phyloP scores from a whole-genome alignment of 1,139 yeast species.

The Trichomonascaceae sp. region DNA sequence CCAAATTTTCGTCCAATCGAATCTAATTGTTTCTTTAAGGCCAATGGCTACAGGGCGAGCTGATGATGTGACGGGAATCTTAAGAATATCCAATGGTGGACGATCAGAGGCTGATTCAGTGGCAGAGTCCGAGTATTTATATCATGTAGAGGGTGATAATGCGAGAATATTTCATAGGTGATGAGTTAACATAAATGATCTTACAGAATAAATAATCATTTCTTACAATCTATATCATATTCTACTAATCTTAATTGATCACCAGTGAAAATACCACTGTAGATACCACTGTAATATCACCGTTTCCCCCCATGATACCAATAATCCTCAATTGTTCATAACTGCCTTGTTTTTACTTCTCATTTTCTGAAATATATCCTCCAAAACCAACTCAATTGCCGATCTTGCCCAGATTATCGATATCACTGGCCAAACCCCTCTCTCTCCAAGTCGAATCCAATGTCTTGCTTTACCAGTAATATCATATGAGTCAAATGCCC shows the following conservation, averaged over 20 bases:
- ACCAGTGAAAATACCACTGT: no score
- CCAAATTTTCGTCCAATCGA: slow-evolving; percentile 47
- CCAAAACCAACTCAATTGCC: slow-evolving; percentile 82
- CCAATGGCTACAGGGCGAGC: slow-evolving; percentile 81
- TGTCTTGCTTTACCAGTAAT: slow-evolving; percentile 67
- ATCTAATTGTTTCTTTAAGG: slow-evolving; percentile 46
- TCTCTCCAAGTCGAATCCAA: slow-evolving; percentile 88
- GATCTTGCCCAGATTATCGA: slow-evolving; percentile 85
- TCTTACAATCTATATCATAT: no score
- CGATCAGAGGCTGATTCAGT: slow-evolving; percentile 30
- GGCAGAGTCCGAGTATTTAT: slow-evolving; percentile 59
- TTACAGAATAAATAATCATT: no score
- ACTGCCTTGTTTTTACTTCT: slow-evolving; percentile 2
- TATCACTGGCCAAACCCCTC: slow-evolving; percentile 88
- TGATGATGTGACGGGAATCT: slow-evolving; percentile 69
- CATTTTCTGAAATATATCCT: slow-evolving; percentile 53
- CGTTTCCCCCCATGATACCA: background rate
- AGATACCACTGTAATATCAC: no score
- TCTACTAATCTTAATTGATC: no score
- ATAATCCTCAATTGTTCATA: background rate
- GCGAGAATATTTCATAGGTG: slow-evolving; percentile 37
- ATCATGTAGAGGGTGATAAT: slow-evolving; percentile 44
- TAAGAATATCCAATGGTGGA: slow-evolving; percentile 53
- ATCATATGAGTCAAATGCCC: slow-evolving; percentile 69
- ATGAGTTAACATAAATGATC: no score